Evolutionary conservation across 257 asterid genomes (phyloP).

Genomic region (Salvia hispanica): DNA sequence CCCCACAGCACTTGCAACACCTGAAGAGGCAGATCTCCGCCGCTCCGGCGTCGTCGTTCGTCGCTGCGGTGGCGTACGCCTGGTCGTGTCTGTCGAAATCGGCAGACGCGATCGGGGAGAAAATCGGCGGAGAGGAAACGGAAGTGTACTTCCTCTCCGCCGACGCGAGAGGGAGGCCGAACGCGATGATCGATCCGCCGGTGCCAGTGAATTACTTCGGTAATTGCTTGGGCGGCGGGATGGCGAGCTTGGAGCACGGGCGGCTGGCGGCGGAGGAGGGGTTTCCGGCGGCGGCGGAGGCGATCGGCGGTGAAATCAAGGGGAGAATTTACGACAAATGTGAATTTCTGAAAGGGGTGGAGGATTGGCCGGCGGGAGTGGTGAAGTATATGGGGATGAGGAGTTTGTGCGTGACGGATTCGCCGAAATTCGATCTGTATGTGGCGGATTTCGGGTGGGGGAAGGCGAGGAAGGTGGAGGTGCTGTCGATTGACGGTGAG

Average conservation of each 20-base stretch:
- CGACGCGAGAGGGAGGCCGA: constrained; percentile 34
- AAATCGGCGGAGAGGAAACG: neutral
- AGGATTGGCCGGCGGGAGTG: constrained; percentile 42
- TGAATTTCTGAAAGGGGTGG: constrained; percentile 35
- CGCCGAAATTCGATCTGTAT: constrained; percentile 49
- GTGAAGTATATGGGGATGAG: constrained; percentile 7
- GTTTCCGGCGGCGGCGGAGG: constrained; percentile 42
- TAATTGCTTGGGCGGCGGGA: constrained; percentile 46
- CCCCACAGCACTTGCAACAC: constrained; percentile 22
- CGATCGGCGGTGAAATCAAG: constrained; percentile 38
- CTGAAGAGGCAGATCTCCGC: constrained; percentile 23
- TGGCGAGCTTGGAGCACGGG: constrained; percentile 18
- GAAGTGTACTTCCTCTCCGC: constrained; percentile 38
- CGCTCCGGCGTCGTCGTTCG: constrained; percentile 21
- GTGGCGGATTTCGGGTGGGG: constrained; percentile 58
- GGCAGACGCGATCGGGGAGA: constrained; percentile 16
- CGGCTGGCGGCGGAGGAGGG: constrained; percentile 43
- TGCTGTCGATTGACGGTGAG: constrained; percentile 42
- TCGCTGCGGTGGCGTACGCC: constrained; percentile 35
- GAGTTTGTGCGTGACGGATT: constrained; percentile 41
- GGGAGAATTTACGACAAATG: constrained; percentile 28
- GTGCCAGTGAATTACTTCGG: constrained; percentile 50
- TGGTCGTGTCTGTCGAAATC: constrained; percentile 52
- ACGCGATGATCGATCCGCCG: constrained; percentile 30
- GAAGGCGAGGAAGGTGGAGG: constrained; percentile 44